Percentiles rank a stretch among this genome's conserved stretches.
These are phyloP conservation scores for Oropetium thomaeum DNA, from an alignment of 176 grass and related monocot species.

Conservation along the genomic window DNA sequence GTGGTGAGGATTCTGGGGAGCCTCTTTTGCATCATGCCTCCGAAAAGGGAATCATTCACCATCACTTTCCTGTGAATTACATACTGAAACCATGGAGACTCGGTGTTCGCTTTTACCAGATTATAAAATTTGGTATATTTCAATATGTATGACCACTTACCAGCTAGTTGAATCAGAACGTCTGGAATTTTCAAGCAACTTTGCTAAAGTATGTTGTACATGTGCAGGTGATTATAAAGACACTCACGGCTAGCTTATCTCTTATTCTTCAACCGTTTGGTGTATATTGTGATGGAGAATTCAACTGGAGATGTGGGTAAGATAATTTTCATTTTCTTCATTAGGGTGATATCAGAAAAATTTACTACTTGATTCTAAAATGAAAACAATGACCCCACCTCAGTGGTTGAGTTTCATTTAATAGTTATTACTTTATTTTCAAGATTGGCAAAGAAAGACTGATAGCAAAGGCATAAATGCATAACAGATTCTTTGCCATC, in stretches of 20 bases:
- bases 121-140: slow-evolving; percentile 89
- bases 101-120: slow-evolving; percentile 65
- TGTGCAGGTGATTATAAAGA: slow-evolving; percentile 79
- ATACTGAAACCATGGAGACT: slow-evolving; percentile 81
- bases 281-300: slow-evolving; percentile 73
- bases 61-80: slow-evolving; percentile 84
- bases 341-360: neutral
- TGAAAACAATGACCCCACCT: neutral
- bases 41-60: slow-evolving; percentile 72
- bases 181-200: neutral
- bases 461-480: slow-evolving; percentile 11
- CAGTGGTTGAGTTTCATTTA: neutral
- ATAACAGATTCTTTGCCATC: neutral
- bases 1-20: slow-evolving; percentile 41
- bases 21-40: slow-evolving; percentile 51
- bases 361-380: neutral
- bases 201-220: neutral
- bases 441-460: neutral
- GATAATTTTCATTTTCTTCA: slow-evolving; percentile 11
- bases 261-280: slow-evolving; percentile 74
- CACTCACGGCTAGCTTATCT: slow-evolving; percentile 62
- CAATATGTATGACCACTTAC: slow-evolving; percentile 68
- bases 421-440: neutral
- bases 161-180: slow-evolving; percentile 14
- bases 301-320: slow-evolving; percentile 73